Evolutionary conservation across 768 basidiomycete genomes (phyloP), one percentile per base, ranked within the genome.

Genomic region (Cystobasidium tubakii): DNA sequence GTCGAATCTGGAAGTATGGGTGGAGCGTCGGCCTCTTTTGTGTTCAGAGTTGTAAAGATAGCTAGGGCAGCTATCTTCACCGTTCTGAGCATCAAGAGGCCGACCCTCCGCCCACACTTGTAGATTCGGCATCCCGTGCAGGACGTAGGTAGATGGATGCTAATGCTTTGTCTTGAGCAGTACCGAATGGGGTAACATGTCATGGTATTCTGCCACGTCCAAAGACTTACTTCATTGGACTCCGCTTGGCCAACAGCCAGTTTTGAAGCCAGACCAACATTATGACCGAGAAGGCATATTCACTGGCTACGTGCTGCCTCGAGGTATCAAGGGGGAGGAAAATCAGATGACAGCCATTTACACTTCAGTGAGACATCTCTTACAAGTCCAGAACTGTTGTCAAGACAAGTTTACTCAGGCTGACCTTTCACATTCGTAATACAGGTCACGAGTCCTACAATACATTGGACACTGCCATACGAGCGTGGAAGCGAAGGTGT

Each of bases 161-260:
- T 57, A 33, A 57, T 57, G 6, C 39, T 39, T 6, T 39, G 6
- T 19, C 54, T 19, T 57, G 7, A 25, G 19, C 54, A 57, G 54
- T 19, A 57, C 54, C 54, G 54, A 57, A 57, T 57, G 54, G 54
- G 54, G 54, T 12, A 57, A 57, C 19, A 57, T 57, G 54, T 57
- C 54, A 4, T 57, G 54, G 54, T 57, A 57, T 33, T 25, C 54
- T 4, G 54, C 54, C 25, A 19, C 19, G 4, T 57, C 54, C 7
- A 57, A 19, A 25, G 54, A 57, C 19, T 19, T 57, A 12, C 6
- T 57, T 19, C 23, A 25, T 33, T 57, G 54, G 54, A 57, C 4
- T 25, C 54, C 25, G 4, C 25, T 6, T 25, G 54, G 54, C 23
- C 25, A 19, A 25, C 25, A 33, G 23, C 23, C 31, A 6, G 54